These are phyloP conservation scores for Candida endomychidarum DNA, from an alignment of 805 yeast genomes.

Conservation along the genomic window DNA sequence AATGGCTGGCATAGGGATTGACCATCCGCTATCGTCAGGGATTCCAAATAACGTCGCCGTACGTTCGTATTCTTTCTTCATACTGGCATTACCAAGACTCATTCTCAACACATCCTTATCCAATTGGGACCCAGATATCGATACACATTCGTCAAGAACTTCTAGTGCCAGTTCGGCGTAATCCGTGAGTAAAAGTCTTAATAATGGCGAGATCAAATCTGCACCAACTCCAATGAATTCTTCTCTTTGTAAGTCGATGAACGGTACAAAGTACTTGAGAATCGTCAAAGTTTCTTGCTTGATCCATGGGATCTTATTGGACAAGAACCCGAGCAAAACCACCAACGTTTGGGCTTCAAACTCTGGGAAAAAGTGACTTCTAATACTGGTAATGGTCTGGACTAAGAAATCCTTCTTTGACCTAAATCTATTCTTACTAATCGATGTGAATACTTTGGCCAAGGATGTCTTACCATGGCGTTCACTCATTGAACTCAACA, in stretches of 20 bases:
- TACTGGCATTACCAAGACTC: slow-evolving; percentile 80
- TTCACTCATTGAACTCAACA: slow-evolving; percentile 60
- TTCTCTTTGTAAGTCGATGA: slow-evolving; percentile 70
- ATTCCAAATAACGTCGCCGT: slow-evolving; percentile 91
- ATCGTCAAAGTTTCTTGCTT: slow-evolving; percentile 76
- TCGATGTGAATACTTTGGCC: slow-evolving; percentile 71
- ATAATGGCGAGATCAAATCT: slow-evolving; percentile 85
- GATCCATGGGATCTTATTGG: slow-evolving; percentile 78
- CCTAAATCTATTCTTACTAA: slow-evolving; percentile 76
- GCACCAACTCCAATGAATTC: slow-evolving; percentile 92
- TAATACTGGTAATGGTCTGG: slow-evolving; percentile 74
- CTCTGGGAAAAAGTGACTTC: slow-evolving; percentile 66
- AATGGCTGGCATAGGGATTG: slow-evolving; percentile 91
- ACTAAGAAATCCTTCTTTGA: slow-evolving; percentile 86
- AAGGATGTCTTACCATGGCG: slow-evolving; percentile 54
- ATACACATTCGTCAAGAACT: slow-evolving; percentile 80
- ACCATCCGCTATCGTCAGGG: slow-evolving; percentile 96
- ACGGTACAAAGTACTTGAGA: slow-evolving; percentile 71
- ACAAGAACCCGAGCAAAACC: slow-evolving; percentile 72
- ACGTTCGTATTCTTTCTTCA: slow-evolving; percentile 77
- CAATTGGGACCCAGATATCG: slow-evolving; percentile 85
- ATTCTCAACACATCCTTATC: slow-evolving; percentile 91
- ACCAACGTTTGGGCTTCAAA: slow-evolving; percentile 74
- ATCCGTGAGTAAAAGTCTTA: slow-evolving; percentile 77
- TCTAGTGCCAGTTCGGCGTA: slow-evolving; percentile 86